A percentile compares a stretch with the other conserved stretches of the same genome.
Evolutionary conservation across 352 stramenopile species (phyloP).

Genomic region (Salisapilia sapeloensis): DNA sequence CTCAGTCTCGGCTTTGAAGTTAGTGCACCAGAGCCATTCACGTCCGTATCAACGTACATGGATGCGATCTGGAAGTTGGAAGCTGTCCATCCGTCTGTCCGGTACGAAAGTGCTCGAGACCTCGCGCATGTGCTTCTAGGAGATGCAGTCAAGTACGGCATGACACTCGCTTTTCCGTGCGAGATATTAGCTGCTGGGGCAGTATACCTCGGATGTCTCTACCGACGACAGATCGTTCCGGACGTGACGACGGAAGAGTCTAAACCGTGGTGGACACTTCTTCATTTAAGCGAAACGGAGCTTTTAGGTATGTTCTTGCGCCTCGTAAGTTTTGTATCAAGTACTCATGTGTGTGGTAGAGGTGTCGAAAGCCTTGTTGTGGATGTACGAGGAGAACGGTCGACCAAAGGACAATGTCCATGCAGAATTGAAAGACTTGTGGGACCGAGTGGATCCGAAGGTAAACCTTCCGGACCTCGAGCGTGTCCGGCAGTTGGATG

Average conservation of each 20-base stretch:
- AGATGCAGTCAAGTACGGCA: conserved; percentile 33
- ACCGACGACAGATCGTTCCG: conserved; percentile 21
- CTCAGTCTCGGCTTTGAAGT: conserved; percentile 65
- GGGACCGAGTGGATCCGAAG: conserved; percentile 24
- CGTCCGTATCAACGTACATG: conserved; percentile 33
- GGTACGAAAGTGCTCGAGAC: conserved; percentile 23
- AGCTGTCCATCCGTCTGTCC: conserved; percentile 28
- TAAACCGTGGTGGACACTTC: conserved; percentile 51
- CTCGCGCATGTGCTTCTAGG: conserved; percentile 34
- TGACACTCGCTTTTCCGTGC: conserved; percentile 34
- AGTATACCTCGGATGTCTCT: conserved; percentile 56
- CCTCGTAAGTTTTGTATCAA: neutral
- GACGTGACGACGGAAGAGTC: conserved; percentile 49
- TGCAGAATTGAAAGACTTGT: conserved; percentile 27
- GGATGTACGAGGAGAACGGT: conserved; percentile 25
- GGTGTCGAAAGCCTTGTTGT: conserved; percentile 32
- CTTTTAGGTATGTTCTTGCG: conserved; percentile 17
- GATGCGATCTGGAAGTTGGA: conserved; percentile 35
- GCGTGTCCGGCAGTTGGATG: conserved; percentile 38
- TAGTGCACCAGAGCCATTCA: conserved; percentile 41
- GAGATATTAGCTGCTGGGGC: conserved; percentile 32
- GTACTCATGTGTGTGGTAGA: conserved; percentile 7
- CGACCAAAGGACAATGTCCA: conserved; percentile 14
- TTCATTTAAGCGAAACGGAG: conserved; percentile 21
- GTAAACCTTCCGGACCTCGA: conserved; percentile 42